A percentile compares a stretch with the other conserved stretches of the same genome.
Evolutionary conservation across 306 rosid genomes (phyloP).

Genomic region (Cotoneaster glaucophyllus): DNA sequence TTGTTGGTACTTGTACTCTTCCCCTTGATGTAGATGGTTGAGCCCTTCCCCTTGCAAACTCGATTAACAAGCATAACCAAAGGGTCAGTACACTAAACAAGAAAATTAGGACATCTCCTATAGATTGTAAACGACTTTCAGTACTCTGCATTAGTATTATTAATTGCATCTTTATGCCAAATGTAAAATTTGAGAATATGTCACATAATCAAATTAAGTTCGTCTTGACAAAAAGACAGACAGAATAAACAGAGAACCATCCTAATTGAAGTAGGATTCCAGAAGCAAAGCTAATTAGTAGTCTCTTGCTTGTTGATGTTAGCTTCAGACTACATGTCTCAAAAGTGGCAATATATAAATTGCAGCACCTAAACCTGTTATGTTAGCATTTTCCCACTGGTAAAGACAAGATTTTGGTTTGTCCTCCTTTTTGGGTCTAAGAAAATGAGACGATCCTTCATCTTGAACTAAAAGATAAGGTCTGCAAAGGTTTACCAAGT

Average conservation of each 20-base stretch:
- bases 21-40: too few relatives aligned
- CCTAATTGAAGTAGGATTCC: constrained; percentile 17
- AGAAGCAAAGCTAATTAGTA: constrained; percentile 32
- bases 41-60: too few relatives aligned
- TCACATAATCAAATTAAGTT: constrained; percentile 16
- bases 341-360: constrained; percentile 40
- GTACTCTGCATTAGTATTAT: constrained; percentile 16
- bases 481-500: background rate
- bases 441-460: background rate
- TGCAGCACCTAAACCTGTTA: constrained; percentile 32
- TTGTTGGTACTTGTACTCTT: too few relatives aligned
- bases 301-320: constrained; percentile 45
- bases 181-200: background rate
- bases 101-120: constrained; percentile 14
- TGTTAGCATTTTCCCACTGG: background rate
- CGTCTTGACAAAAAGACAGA: constrained; percentile 21
- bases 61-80: background rate
- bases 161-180: constrained; percentile 19
- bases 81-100: constrained; percentile 21
- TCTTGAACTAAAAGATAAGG: background rate
- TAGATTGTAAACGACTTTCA: constrained; percentile 18
- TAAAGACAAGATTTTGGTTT: background rate
- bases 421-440: background rate
- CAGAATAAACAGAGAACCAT: constrained; percentile 17
- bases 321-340: constrained; percentile 72